phyloP scores from a whole-genome alignment of 2,329 filamentous ascomycete species.

The Bimuria novae-zelandiae region DNA sequence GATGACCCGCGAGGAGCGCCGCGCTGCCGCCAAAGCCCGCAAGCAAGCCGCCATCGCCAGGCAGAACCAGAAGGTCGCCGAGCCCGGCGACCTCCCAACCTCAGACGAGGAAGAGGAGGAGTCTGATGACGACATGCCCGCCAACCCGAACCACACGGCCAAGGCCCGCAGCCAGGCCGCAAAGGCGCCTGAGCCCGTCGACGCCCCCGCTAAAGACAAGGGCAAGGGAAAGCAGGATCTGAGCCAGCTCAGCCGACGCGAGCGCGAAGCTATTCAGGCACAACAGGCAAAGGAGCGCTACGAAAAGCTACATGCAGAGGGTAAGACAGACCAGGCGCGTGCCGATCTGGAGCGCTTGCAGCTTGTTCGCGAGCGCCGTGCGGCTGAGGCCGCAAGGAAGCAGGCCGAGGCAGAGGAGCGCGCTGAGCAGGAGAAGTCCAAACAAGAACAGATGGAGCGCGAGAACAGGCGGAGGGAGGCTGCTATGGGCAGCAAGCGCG shows the following conservation, averaged over 20 bases:
- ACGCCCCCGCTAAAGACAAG: conserved; percentile 57
- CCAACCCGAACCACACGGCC: conserved; percentile 84
- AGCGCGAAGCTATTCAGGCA: conserved; percentile 81
- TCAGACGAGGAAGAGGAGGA: conserved; percentile 68
- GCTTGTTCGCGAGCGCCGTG: conserved; percentile 83
- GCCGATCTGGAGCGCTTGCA: conserved; percentile 83
- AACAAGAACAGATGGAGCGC: conserved; percentile 54
- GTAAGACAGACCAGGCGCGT: conserved; percentile 95
- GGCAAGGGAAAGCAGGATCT: conserved; percentile 58
- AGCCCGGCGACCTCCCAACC: conserved; percentile 84
- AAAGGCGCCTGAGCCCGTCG: conserved; percentile 59
- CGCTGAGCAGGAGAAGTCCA: conserved; percentile 61
- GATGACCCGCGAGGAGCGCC: conserved; percentile 84
- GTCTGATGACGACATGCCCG: conserved; percentile 71
- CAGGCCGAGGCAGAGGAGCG: conserved; percentile 65
- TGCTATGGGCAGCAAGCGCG: conserved; percentile 50
- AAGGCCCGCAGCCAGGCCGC: conserved; percentile 71
- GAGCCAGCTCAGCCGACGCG: conserved; percentile 67
- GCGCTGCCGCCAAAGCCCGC: conserved; percentile 83
- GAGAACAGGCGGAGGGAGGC: conserved; percentile 55
- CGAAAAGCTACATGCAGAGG: conserved; percentile 87
- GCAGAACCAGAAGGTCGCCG: conserved; percentile 71
- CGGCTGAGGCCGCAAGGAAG: conserved; percentile 80
- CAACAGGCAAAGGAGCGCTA: conserved; percentile 88
- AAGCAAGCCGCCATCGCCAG: conserved; percentile 86